phyloP scores from a whole-genome alignment of 2,329 filamentous ascomycete species.

The Paecilomyces sp. region DNA sequence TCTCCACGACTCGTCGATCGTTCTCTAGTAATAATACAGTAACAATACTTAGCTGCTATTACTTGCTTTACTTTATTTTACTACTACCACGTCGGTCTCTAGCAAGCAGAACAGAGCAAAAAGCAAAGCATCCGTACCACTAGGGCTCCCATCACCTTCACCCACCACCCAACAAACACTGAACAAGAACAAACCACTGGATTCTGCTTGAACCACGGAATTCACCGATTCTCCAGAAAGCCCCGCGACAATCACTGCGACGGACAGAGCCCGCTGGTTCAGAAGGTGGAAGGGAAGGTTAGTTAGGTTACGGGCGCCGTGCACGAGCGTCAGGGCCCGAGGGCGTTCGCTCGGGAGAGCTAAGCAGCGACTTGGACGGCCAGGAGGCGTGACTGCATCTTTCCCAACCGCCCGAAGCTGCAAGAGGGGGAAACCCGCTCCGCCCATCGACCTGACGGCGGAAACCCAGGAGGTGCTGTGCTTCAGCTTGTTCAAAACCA shows the following conservation, averaged over 20 bases:
- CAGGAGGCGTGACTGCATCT: constrained; percentile 18
- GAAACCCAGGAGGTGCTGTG: constrained; percentile 16
- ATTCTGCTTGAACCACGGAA: too few species aligned
- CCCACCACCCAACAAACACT: too few species aligned
- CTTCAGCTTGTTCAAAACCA: constrained; percentile 6
- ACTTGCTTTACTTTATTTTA: background rate
- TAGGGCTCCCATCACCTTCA: background rate
- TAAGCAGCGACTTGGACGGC: constrained; percentile 12
- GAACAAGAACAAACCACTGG: too few species aligned
- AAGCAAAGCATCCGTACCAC: background rate
- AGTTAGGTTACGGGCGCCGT: constrained; percentile 8
- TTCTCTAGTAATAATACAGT: background rate
- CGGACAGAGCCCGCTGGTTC: background rate
- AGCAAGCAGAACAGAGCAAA: background rate
- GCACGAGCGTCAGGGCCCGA: constrained; percentile 16
- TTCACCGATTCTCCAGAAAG: too few species aligned
- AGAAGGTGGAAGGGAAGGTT: background rate
- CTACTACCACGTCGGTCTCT: background rate
- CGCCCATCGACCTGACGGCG: constrained; percentile 4
- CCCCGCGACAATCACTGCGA: too few species aligned
- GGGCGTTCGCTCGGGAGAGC: constrained; percentile 18
- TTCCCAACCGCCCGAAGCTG: constrained; percentile 6
- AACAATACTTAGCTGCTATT: background rate
- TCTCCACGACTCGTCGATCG: background rate
- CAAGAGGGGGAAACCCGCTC: constrained; percentile 5